Conservation (phyloP, 495 filamentous ascomycete genomes). For the Sordaria brevicollis region DNA sequence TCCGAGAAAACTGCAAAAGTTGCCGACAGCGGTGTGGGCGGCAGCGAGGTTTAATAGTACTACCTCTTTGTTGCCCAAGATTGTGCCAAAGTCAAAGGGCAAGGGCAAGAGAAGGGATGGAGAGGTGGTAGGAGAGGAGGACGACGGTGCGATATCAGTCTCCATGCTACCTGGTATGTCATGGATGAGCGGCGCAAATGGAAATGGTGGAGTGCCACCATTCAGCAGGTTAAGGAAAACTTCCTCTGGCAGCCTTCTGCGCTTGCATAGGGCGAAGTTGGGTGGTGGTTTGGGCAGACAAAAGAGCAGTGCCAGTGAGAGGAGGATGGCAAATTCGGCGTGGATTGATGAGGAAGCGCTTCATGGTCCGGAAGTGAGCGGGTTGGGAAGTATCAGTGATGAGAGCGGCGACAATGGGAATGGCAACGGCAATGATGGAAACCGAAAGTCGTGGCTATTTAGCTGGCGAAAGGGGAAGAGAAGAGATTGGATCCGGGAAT, state of each 20-base stretch:
- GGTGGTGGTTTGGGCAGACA: background rate
- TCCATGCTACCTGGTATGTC: background rate
- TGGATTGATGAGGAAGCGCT: constrained; percentile 36
- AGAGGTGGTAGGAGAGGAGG: background rate
- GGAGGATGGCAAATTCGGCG: constrained; percentile 12
- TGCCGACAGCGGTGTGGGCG: background rate
- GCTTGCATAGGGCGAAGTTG: background rate
- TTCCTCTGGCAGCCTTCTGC: background rate
- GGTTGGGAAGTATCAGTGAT: background rate
- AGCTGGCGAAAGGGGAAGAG: background rate
- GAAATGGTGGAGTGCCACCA: background rate
- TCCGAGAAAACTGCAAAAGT: constrained; percentile 1
- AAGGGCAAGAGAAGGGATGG: background rate
- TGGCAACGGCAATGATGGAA: background rate
- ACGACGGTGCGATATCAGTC: background rate
- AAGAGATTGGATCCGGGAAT: background rate
- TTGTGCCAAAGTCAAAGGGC: background rate
- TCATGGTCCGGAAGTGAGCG: constrained; percentile 27
- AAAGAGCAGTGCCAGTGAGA: background rate
- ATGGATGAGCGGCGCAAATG: background rate
- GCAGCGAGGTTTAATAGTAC: background rate
- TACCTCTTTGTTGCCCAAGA: background rate
- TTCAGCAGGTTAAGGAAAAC: background rate
- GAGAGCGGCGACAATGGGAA: constrained; percentile 2
- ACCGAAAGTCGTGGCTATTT: constrained; percentile 2